phyloP scores from a whole-genome alignment of 1,284 basidiomycete genomes.

The Ceratobasidium sp. region DNA sequence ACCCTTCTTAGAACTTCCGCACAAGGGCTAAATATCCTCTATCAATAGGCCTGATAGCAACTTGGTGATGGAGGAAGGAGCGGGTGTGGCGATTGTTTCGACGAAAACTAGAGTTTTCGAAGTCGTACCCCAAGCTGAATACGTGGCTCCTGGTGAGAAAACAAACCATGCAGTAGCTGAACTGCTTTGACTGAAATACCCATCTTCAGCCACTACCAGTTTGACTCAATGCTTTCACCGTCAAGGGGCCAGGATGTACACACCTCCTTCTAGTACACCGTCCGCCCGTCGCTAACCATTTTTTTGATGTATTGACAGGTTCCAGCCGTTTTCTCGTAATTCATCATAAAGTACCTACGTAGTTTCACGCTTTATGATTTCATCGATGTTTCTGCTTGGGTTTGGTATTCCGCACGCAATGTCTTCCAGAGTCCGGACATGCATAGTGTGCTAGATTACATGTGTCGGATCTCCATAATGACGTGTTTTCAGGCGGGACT shows the following conservation, averaged over 20 bases:
- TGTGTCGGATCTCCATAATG: constrained; percentile 10
- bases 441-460: background rate
- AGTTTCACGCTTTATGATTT: constrained; percentile 8
- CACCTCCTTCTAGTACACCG: constrained; percentile 45
- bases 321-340: constrained; percentile 43
- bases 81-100: constrained; percentile 72
- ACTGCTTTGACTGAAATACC: constrained; percentile 3
- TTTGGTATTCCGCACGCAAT: no score
- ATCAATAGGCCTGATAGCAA: constrained; percentile 21
- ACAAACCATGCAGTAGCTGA: background rate
- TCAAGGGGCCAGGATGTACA: constrained; percentile 80
- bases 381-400: no score
- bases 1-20: background rate
- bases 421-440: background rate
- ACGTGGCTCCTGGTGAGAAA: constrained; percentile 81
- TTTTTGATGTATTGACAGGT: constrained; percentile 44
- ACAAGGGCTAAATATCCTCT: constrained; percentile 6
- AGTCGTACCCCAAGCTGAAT: constrained; percentile 76
- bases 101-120: constrained; percentile 80
- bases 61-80: constrained; percentile 57
- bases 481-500: background rate
- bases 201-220: constrained; percentile 56
- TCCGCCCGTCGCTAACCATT: constrained; percentile 43
- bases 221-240: constrained; percentile 76
- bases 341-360: constrained; percentile 25